These are phyloP conservation scores for Pestalotiopsis sp. DNA, from an alignment of 2,329 filamentous ascomycete genomes.

Conservation along the genomic window DNA sequence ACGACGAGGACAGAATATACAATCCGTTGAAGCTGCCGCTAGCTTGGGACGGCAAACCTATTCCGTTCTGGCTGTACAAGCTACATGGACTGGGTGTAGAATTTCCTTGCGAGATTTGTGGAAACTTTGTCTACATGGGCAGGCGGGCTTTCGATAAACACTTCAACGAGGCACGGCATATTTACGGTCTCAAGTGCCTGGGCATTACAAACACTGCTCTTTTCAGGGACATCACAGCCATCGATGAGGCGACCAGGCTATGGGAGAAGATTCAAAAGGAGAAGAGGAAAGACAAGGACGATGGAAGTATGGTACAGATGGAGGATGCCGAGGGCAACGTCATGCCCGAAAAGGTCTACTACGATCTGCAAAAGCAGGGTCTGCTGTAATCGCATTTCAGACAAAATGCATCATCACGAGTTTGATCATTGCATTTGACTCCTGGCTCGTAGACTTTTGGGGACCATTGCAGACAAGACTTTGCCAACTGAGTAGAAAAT, in stretches of 20 bases:
- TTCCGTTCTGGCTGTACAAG: conserved; percentile 98
- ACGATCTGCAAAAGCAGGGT: conserved; percentile 91
- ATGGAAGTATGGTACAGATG: conserved; percentile 94
- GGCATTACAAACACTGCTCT: conserved; percentile 90
- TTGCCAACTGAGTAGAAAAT: too few relatives aligned
- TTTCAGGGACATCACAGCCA: conserved; percentile 91
- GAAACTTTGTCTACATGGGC: conserved; percentile 99
- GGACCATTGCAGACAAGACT: background rate
- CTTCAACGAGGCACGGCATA: conserved; percentile 91
- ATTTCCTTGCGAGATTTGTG: conserved; percentile 94
- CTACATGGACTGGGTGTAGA: conserved; percentile 94
- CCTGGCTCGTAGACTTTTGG: background rate
- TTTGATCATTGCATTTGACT: background rate
- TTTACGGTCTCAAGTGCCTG: conserved; percentile 90
- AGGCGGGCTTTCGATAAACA: conserved; percentile 96
- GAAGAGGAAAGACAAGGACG: conserved; percentile 75
- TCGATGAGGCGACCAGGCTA: conserved; percentile 83
- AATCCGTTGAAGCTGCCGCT: conserved; percentile 95
- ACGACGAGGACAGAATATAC: conserved; percentile 88
- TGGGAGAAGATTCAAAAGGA: conserved; percentile 94
- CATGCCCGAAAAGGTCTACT: conserved; percentile 98
- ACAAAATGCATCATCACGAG: background rate
- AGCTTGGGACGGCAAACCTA: conserved; percentile 98
- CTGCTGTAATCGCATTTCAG: conserved; percentile 57
- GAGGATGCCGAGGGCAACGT: conserved; percentile 97